Conservation (phyloP, 306 rosid species). For the Ormosia semicastrata region DNA sequence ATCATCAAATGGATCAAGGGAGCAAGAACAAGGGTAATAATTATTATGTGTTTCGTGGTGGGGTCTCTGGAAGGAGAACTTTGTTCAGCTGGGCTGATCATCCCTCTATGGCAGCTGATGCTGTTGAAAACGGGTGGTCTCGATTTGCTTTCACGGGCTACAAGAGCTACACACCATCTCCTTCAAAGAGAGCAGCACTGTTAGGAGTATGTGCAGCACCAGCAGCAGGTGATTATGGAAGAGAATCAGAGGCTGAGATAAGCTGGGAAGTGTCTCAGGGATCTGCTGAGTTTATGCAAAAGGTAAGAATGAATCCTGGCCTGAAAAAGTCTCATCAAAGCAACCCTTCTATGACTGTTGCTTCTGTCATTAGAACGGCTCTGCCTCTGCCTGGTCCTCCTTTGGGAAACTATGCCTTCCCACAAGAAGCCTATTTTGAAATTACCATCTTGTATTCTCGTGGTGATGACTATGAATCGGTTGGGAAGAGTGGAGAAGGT, state of each 20-base stretch:
- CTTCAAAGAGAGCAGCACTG: constrained; percentile 53
- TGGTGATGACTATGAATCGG: constrained; percentile 40
- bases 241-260: constrained; percentile 66
- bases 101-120: constrained; percentile 72
- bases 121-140: constrained; percentile 95
- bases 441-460: constrained; percentile 59
- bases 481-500: constrained; percentile 53
- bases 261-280: constrained; percentile 84
- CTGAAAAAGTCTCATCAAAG: constrained; percentile 36
- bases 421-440: constrained; percentile 92
- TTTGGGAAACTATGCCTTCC: constrained; percentile 64
- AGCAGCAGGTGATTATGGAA: constrained; percentile 40
- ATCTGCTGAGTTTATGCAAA: constrained; percentile 90
- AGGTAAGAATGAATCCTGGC: constrained; percentile 75
- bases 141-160: constrained; percentile 62
- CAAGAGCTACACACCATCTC: constrained; percentile 40
- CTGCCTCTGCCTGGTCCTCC: constrained; percentile 92
- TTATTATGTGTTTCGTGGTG: constrained; percentile 42
- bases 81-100: constrained; percentile 78
- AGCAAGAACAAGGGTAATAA: constrained; percentile 37
- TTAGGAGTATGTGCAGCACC: constrained; percentile 52
- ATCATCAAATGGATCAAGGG: constrained; percentile 34
- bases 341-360: constrained; percentile 27
- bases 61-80: constrained; percentile 44
- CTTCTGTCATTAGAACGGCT: constrained; percentile 58